phyloP scores from a whole-genome alignment of 1,139 yeast species.

The Geotrichum candidum region DNA sequence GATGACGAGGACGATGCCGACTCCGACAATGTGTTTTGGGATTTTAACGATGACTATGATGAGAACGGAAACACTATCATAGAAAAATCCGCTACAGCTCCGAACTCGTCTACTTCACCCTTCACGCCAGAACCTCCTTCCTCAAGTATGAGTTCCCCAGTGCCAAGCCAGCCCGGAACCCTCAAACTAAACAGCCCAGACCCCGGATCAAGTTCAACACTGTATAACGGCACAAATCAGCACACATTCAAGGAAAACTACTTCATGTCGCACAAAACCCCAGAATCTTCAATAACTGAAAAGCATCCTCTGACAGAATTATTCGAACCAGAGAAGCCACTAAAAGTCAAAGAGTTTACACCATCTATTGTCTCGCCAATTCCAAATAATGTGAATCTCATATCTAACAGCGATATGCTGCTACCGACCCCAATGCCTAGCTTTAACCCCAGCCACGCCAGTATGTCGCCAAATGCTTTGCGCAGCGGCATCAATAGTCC shows the following conservation, averaged over 20 bases:
- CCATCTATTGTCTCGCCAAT: neutral
- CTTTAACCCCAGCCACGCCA: neutral
- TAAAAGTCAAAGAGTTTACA: neutral
- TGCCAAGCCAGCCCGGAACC: neutral
- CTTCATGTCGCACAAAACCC: neutral
- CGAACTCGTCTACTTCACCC: neutral
- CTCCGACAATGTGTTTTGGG: constrained; percentile 74
- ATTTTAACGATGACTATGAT: constrained; percentile 49
- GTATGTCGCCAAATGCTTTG: neutral
- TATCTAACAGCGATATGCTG: neutral
- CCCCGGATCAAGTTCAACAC: neutral
- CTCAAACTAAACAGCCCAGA: neutral
- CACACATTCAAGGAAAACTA: neutral
- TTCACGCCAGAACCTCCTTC: neutral
- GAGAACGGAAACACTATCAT: neutral
- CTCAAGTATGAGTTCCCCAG: neutral
- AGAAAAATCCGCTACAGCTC: neutral
- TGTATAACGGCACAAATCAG: neutral
- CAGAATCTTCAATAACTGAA: neutral
- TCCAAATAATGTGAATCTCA: neutral
- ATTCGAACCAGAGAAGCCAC: constrained; percentile 10
- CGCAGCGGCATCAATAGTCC: neutral
- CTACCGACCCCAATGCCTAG: constrained; percentile 1
- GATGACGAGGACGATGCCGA: constrained; percentile 33
- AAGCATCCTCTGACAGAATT: constrained; percentile 17